Conservation (phyloP, 257 asterid species). For the Solanum pennellii region DNA sequence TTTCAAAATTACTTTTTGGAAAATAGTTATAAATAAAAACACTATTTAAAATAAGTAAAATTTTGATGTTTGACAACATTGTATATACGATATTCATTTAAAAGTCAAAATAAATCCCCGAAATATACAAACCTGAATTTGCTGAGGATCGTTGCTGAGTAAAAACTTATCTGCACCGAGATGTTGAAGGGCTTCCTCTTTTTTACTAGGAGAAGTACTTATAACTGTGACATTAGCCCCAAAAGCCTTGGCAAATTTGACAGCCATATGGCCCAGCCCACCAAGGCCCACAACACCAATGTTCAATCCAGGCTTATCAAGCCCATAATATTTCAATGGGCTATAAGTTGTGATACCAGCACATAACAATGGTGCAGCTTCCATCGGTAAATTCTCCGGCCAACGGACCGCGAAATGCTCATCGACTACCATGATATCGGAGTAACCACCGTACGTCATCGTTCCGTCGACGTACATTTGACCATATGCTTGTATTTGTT, state of each 20-base stretch:
- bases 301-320: constrained; percentile 27
- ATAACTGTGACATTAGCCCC: constrained; percentile 32
- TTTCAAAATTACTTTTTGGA: not conserved
- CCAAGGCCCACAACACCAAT: constrained; percentile 43
- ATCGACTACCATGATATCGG: constrained; percentile 21
- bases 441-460: constrained; percentile 35
- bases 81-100: not conserved
- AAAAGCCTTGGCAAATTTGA: constrained; percentile 39
- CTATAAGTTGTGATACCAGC: constrained; percentile 39
- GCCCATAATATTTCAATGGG: constrained; percentile 28
- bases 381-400: constrained; percentile 25
- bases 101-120: not conserved
- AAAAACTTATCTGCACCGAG: constrained; percentile 33
- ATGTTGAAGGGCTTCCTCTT: constrained; percentile 25
- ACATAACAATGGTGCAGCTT: constrained; percentile 33
- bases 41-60: not conserved
- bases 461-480: constrained; percentile 19
- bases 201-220: constrained; percentile 24
- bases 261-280: constrained; percentile 38
- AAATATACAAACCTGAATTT: constrained; percentile 20
- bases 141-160: constrained; percentile 17
- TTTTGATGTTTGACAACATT: not conserved
- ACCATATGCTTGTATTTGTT: constrained; percentile 3
- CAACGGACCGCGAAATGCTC: constrained; percentile 23
- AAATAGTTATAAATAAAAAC: not conserved